phyloP scores from a whole-genome alignment of 208 protist genomes.

The Plasmodiophora brassicae region DNA sequence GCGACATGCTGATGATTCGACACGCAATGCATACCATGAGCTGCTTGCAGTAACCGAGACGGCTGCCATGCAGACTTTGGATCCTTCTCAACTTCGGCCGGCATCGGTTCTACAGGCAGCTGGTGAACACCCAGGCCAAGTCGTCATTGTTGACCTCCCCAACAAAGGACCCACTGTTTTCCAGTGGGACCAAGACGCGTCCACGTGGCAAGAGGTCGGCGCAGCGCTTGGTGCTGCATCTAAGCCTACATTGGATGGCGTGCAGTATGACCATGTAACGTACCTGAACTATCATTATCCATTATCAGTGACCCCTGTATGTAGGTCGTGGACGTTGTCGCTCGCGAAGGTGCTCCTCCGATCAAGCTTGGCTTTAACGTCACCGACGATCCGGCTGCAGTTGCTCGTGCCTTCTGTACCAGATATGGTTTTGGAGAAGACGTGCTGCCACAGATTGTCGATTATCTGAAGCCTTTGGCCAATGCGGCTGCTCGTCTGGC shows the following conservation, averaged over 20 bases:
- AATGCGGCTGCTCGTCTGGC: neutral
- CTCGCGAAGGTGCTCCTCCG: neutral
- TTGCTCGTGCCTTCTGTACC: neutral
- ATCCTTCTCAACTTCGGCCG: neutral
- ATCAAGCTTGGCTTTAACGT: constrained; percentile 23
- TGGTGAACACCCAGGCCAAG: neutral
- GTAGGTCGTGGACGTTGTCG: constrained; percentile 2
- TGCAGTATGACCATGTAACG: constrained; percentile 25
- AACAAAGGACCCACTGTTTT: neutral
- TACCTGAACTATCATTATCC: constrained; percentile 17
- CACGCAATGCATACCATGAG: neutral
- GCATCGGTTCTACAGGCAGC: neutral
- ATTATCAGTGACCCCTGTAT: neutral
- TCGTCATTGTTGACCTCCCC: neutral
- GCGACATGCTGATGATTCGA: neutral
- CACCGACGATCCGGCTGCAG: neutral
- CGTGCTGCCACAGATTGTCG: neutral
- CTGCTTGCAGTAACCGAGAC: neutral
- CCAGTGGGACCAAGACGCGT: neutral
- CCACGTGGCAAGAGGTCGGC: neutral
- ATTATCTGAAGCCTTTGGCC: neutral
- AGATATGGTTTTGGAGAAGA: neutral
- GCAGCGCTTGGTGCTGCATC: neutral
- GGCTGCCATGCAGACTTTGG: neutral
- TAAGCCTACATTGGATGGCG: neutral